phyloP scores from a whole-genome alignment of 352 stramenopile species.

The Aphanomyces cochlioides region DNA sequence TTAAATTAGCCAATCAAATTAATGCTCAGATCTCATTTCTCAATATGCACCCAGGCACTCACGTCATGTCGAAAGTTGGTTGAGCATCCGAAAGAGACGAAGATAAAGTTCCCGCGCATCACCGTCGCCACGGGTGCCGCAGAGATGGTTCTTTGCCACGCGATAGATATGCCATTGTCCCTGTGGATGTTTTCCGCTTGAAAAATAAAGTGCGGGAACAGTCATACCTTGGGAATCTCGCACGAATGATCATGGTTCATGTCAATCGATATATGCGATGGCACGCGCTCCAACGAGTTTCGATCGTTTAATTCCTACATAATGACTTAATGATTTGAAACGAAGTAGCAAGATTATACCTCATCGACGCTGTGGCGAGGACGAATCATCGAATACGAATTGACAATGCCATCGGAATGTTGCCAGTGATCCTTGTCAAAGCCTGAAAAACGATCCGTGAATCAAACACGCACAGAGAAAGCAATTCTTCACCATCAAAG shows the following conservation, averaged over 20 bases:
- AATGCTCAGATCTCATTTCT: background rate
- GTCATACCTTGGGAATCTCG: constrained; percentile 37
- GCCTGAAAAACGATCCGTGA: constrained; percentile 27
- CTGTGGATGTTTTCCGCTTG: background rate
- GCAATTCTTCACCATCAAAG: constrained; percentile 41
- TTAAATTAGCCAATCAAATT: background rate
- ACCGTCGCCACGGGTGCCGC: constrained; percentile 63
- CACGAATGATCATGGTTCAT: constrained; percentile 37
- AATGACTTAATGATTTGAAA: background rate
- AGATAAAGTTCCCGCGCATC: constrained; percentile 59
- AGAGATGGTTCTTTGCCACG: constrained; percentile 69
- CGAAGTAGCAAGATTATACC: background rate
- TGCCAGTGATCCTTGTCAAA: constrained; percentile 62
- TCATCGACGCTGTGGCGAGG: constrained; percentile 57
- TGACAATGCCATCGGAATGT: constrained; percentile 71
- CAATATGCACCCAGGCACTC: no score
- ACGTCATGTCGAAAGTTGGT: background rate
- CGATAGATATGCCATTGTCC: constrained; percentile 78
- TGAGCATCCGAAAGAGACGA: constrained; percentile 48
- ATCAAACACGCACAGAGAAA: background rate
- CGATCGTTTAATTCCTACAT: background rate
- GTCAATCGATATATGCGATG: constrained; percentile 74
- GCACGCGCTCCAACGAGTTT: constrained; percentile 35
- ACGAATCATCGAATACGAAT: constrained; percentile 65
- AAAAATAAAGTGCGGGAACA: constrained; percentile 34